phyloP scores from a whole-genome alignment of 257 asterid genomes.

The Nicotiana attenuata region DNA sequence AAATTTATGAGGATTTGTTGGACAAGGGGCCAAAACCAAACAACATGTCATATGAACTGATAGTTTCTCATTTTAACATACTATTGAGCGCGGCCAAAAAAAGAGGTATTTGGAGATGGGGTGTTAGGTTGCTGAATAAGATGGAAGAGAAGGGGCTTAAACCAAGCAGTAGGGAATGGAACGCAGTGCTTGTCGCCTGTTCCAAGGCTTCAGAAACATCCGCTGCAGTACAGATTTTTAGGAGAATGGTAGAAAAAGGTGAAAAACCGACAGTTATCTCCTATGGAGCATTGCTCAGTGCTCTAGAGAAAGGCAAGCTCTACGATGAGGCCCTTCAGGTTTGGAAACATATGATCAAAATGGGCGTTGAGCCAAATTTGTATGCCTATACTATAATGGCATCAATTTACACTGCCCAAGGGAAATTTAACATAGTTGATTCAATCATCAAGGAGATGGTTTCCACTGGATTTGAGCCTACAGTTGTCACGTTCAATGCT shows the following conservation, averaged over 20 bases:
- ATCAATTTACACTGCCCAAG: constrained; percentile 61
- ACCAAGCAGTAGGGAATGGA: constrained; percentile 85
- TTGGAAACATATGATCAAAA: constrained; percentile 82
- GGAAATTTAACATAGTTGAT: constrained; percentile 51
- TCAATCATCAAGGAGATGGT: constrained; percentile 63
- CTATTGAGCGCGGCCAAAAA: constrained; percentile 70
- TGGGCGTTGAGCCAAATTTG: constrained; percentile 64
- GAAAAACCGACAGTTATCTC: constrained; percentile 80
- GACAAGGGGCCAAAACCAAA: constrained; percentile 89
- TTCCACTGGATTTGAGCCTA: constrained; percentile 48
- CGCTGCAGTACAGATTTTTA: constrained; percentile 73
- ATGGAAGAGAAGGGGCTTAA: constrained; percentile 96
- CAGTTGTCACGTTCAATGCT: constrained; percentile 89
- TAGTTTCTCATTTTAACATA: constrained; percentile 72
- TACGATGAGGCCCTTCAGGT: constrained; percentile 78
- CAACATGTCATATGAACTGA: constrained; percentile 68
- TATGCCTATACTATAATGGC: constrained; percentile 93
- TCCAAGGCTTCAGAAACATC: constrained; percentile 85
- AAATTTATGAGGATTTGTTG: constrained; percentile 82
- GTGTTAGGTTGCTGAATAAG: constrained; percentile 68
- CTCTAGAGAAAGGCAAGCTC: constrained; percentile 88
- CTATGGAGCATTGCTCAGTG: constrained; percentile 89
- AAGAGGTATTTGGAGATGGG: constrained; percentile 94
- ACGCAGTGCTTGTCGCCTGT: constrained; percentile 84
- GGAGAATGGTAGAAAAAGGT: constrained; percentile 85